Evolutionary conservation across 768 basidiomycete species (phyloP).

Genomic region (Trametes gibbosa): DNA sequence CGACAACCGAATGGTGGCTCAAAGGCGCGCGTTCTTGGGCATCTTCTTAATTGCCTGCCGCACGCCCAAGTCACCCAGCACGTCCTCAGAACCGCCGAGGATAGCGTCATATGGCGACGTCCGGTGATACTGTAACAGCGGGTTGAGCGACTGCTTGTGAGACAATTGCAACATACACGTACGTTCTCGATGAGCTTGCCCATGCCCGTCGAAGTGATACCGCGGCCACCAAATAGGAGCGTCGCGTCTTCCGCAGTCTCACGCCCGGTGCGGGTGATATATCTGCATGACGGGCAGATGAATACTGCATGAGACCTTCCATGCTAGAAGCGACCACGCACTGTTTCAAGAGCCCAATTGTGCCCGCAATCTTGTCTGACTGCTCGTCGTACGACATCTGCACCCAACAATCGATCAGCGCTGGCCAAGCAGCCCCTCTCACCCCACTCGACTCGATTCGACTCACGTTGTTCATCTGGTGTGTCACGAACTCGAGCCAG

Average conservation of each 20-base stretch:
- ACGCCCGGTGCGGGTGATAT: slow-evolving; percentile 61
- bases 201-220: slow-evolving; percentile 84
- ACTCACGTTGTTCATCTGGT: slow-evolving; percentile 87
- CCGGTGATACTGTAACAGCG: slow-evolving; percentile 61
- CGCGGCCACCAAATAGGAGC: slow-evolving; percentile 87
- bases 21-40: slow-evolving; percentile 49
- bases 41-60: slow-evolving; percentile 71
- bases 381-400: slow-evolving; percentile 88
- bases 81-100: slow-evolving; percentile 77
- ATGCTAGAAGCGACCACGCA: slow-evolving; percentile 34
- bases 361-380: slow-evolving; percentile 82
- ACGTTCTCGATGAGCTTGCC: slow-evolving; percentile 82
- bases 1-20: not conserved
- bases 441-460: slow-evolving; percentile 6
- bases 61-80: slow-evolving; percentile 70
- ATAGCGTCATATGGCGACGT: slow-evolving; percentile 85
- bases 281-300: slow-evolving; percentile 39
- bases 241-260: slow-evolving; percentile 75
- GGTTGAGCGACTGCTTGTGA: not conserved
- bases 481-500: slow-evolving; percentile 88
- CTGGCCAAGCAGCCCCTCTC: too few species aligned
- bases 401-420: not conserved
- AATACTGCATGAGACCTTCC: not conserved
- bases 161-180: not conserved
- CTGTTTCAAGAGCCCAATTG: slow-evolving; percentile 89